Evolutionary conservation across 306 rosid genomes (phyloP).

Genomic region (Trifolium dubium): DNA sequence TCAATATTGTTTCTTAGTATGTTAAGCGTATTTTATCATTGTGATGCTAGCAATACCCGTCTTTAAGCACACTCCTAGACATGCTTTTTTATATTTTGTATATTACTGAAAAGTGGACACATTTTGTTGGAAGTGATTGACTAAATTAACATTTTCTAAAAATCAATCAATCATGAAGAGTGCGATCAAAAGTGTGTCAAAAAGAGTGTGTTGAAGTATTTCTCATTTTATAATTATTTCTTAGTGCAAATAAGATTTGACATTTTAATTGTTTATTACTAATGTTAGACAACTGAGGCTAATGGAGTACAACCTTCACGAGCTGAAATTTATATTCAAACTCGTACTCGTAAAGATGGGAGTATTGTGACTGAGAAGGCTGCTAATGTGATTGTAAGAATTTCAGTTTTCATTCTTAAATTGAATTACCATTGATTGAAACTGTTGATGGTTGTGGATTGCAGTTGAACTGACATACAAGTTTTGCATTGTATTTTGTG

Average conservation of each 20-base stretch:
- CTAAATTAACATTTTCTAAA: slow-evolving; percentile 5
- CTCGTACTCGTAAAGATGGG: slow-evolving; percentile 27
- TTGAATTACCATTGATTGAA: slow-evolving; percentile 6
- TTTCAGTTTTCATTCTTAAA: slow-evolving; percentile 1
- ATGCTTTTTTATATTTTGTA: neutral
- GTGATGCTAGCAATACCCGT: neutral
- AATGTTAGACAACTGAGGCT: slow-evolving; percentile 9
- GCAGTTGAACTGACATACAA: slow-evolving; percentile 13
- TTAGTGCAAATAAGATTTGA: neutral
- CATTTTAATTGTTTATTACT: neutral
- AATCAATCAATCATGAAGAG: neutral
- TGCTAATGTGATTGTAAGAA: slow-evolving; percentile 27
- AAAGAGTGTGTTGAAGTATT: neutral
- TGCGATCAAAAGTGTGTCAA: slow-evolving; percentile 1
- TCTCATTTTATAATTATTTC: neutral
- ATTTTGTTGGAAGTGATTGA: neutral
- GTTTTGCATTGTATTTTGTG: slow-evolving; percentile 2
- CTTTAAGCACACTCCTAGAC: slow-evolving; percentile 1
- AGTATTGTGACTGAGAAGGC: slow-evolving; percentile 34
- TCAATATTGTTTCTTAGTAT: slow-evolving; percentile 2
- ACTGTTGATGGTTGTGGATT: neutral
- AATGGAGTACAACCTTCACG: slow-evolving; percentile 30
- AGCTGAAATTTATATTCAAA: slow-evolving; percentile 21
- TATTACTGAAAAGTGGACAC: neutral
- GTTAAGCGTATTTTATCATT: neutral